These are phyloP conservation scores for Paecilomyces variotii DNA, from an alignment of 2,329 filamentous ascomycete genomes.

Conservation along the genomic window DNA sequence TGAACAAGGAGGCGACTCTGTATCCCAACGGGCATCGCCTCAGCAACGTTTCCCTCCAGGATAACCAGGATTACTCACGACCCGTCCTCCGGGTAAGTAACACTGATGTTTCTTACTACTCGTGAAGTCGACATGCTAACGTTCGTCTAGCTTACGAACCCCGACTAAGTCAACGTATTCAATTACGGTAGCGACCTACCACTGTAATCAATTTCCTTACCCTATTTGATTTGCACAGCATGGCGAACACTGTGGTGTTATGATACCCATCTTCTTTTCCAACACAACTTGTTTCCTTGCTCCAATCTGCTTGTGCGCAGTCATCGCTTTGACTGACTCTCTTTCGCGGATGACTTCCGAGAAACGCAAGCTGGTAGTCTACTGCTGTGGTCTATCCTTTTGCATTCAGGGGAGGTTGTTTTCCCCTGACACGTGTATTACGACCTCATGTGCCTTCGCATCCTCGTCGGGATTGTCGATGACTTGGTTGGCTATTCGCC, in stretches of 20 bases:
- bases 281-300: neutral
- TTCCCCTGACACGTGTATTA: neutral
- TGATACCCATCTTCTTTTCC: conserved; percentile 24
- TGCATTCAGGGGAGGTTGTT: neutral
- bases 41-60: conserved; percentile 39
- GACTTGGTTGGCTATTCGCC: neutral
- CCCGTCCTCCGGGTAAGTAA: conserved; percentile 35
- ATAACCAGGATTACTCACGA: conserved; percentile 42
- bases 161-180: conserved; percentile 19
- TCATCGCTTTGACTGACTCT: neutral
- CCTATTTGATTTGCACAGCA: conserved; percentile 16
- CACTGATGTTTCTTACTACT: neutral
- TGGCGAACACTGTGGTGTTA: conserved; percentile 27
- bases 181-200: conserved; percentile 2
- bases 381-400: neutral
- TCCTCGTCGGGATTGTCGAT: neutral
- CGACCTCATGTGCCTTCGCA: neutral
- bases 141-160: conserved; percentile 26
- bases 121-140: neutral
- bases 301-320: neutral
- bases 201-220: conserved; percentile 8
- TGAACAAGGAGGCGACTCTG: conserved; percentile 35
- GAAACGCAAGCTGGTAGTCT: neutral
- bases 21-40: conserved; percentile 33
- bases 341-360: neutral